phyloP scores from a whole-genome alignment of 2,329 filamentous ascomycete genomes.

The Cordyceps cicadae region DNA sequence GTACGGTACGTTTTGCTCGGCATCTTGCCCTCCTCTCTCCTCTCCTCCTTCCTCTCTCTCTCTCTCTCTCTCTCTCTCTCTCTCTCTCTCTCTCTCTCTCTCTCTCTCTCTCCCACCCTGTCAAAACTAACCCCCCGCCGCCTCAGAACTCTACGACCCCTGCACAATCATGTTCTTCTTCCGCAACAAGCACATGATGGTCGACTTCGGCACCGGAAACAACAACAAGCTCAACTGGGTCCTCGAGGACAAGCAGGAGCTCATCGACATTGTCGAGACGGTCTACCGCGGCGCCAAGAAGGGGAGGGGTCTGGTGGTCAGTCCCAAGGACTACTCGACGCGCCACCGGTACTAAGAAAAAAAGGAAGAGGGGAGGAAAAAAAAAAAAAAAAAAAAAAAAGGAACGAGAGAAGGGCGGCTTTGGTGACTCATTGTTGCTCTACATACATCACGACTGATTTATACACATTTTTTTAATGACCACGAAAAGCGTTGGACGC shows the following conservation, averaged over 20 bases:
- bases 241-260: constrained; percentile 88
- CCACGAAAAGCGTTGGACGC: neutral
- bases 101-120: no score
- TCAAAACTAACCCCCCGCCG: no score
- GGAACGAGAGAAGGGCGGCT: neutral
- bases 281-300: constrained; percentile 99
- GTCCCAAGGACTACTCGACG: constrained; percentile 62
- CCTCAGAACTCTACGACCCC: constrained; percentile 65
- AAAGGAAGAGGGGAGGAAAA: no score
- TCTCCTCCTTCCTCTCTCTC: no score
- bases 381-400: neutral
- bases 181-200: constrained; percentile 98
- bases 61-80: no score
- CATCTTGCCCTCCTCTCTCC: no score
- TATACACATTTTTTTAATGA: neutral
- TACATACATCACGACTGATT: neutral
- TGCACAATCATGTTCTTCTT: constrained; percentile 97
- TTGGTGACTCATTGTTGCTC: neutral
- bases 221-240: constrained; percentile 99
- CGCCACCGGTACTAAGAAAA: constrained; percentile 27
- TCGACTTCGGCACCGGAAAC: constrained; percentile 94
- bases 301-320: constrained; percentile 90
- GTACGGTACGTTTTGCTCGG: constrained; percentile 52
- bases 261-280: constrained; percentile 97
- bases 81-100: no score